These are phyloP conservation scores for Athelia psychrophila DNA, from an alignment of 1,284 basidiomycete genomes.

Conservation along the genomic window DNA sequence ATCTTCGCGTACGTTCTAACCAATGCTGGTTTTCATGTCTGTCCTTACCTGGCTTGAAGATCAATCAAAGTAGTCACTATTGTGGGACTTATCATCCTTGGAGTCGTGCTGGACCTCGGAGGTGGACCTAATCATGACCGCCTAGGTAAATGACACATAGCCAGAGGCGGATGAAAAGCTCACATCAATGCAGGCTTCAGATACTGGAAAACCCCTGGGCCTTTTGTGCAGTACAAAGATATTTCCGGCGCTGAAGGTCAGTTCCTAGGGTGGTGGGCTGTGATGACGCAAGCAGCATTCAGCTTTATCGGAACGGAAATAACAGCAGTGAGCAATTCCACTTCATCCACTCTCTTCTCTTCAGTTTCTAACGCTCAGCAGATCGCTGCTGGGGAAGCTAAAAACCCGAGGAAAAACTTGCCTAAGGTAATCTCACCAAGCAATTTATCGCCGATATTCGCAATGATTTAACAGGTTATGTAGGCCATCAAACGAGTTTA, in stretches of 20 bases:
- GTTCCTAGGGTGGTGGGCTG: slow-evolving; percentile 46
- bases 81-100: slow-evolving; percentile 45
- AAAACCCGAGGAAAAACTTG: slow-evolving; percentile 40
- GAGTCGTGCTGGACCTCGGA: slow-evolving; percentile 52
- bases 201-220: slow-evolving; percentile 45
- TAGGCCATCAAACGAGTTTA: slow-evolving; percentile 54
- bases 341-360: background rate
- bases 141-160: slow-evolving; percentile 17
- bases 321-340: slow-evolving; percentile 36
- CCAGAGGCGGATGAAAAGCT: slow-evolving; percentile 4
- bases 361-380: background rate
- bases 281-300: slow-evolving; percentile 54
- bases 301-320: slow-evolving; percentile 69
- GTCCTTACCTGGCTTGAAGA: slow-evolving; percentile 7
- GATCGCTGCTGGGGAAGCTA: slow-evolving; percentile 56
- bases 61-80: slow-evolving; percentile 60
- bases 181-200: slow-evolving; percentile 24
- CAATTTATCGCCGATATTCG: too few relatives aligned
- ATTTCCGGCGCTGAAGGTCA: slow-evolving; percentile 40
- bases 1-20: slow-evolving; percentile 34
- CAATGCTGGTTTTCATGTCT: background rate
- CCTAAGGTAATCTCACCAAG: slow-evolving; percentile 23
- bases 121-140: slow-evolving; percentile 44
- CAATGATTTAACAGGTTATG: too few relatives aligned
- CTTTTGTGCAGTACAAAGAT: slow-evolving; percentile 36